Conservation (phyloP, 345 rosid genomes). For the Rhodamnia rubescens region DNA sequence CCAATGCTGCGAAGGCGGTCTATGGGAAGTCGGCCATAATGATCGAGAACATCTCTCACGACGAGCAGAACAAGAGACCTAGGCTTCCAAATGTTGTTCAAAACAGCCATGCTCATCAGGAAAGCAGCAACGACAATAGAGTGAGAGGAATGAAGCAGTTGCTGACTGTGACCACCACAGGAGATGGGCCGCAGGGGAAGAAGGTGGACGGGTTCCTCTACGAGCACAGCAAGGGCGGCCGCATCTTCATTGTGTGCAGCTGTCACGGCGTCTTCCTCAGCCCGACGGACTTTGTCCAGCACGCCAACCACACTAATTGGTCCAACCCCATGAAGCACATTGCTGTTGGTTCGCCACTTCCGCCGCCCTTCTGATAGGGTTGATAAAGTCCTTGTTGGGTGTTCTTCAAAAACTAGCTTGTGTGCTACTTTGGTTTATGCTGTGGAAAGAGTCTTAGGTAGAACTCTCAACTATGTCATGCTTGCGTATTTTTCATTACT, state of each 20-base stretch:
- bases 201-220: slow-evolving; percentile 3
- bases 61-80: background rate
- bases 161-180: slow-evolving; percentile 40
- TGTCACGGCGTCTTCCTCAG: slow-evolving; percentile 4
- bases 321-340: slow-evolving; percentile 6
- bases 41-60: background rate
- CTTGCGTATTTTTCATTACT: background rate
- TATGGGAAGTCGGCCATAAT: background rate
- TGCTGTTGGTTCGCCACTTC: background rate
- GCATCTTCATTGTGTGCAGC: background rate
- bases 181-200: background rate
- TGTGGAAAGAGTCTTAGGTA: background rate
- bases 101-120: background rate
- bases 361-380: background rate
- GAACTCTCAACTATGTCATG: background rate
- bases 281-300: slow-evolving; percentile 3
- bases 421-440: background rate
- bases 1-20: background rate
- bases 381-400: background rate
- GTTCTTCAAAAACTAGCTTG: background rate
- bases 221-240: background rate
- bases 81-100: background rate
- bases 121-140: background rate
- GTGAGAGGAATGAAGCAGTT: slow-evolving; percentile 21
- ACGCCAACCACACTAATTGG: background rate